Conservation (phyloP, 169 alveolate species). For the Miamiensis avidus region DNA sequence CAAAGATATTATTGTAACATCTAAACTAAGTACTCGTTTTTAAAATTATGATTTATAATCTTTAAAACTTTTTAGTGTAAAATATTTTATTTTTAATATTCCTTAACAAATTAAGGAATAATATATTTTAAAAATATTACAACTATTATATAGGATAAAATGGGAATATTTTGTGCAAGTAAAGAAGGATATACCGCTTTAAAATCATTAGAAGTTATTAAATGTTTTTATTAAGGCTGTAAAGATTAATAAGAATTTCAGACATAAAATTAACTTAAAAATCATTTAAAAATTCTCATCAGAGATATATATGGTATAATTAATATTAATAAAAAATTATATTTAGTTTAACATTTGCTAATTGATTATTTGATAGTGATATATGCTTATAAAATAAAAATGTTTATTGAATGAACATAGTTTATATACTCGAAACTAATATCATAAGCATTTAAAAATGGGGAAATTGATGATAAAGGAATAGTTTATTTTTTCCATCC, state of each 20-base stretch:
- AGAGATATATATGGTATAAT: too few relatives aligned
- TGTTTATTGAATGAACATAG: slow-evolving; percentile 30
- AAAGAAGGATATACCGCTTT: not conserved
- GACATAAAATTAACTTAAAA: slow-evolving; percentile 4
- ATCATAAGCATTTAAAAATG: slow-evolving; percentile 24
- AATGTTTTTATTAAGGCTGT: not conserved
- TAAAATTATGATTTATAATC: not conserved
- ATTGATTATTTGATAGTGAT: slow-evolving; percentile 11
- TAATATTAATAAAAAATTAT: too few relatives aligned
- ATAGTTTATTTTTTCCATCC: slow-evolving; percentile 38
- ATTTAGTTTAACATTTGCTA: too few relatives aligned
- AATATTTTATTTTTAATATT: too few relatives aligned
- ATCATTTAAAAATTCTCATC: slow-evolving; percentile 23
- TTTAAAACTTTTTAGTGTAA: slow-evolving; percentile 4
- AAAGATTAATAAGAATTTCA: slow-evolving; percentile 9
- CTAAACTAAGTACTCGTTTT: not conserved
- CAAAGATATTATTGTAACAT: not conserved
- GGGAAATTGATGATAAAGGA: slow-evolving; percentile 47
- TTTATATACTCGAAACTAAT: slow-evolving; percentile 18
- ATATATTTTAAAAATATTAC: too few relatives aligned
- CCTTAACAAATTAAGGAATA: too few relatives aligned
- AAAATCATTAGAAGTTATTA: not conserved
- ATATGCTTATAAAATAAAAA: slow-evolving; percentile 32
- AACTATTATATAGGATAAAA: too few relatives aligned
- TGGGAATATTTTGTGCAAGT: not conserved